Conservation (phyloP, 495 filamentous ascomycete species). For the Bacidia gigantensis region DNA sequence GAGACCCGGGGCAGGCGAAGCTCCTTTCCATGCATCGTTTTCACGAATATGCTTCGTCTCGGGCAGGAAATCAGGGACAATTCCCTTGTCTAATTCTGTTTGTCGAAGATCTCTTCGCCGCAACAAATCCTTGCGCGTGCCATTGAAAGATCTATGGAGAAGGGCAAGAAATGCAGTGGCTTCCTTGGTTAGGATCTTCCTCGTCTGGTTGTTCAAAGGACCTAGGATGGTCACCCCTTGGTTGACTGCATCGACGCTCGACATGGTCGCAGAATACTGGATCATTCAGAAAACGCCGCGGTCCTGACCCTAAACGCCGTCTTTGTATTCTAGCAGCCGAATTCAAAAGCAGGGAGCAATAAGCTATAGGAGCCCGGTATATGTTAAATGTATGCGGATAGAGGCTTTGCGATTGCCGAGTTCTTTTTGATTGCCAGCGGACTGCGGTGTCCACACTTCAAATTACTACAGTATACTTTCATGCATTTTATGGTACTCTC, state of each 20-base stretch:
- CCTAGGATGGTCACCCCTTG: constrained; percentile 82
- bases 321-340: neutral
- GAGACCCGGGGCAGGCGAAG: constrained; percentile 82
- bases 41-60: constrained; percentile 95
- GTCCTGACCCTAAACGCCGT: neutral
- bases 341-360: neutral
- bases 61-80: constrained; percentile 87
- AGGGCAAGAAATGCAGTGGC: constrained; percentile 88
- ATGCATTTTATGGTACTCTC: no score
- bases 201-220: constrained; percentile 57
- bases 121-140: constrained; percentile 75
- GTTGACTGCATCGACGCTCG: constrained; percentile 57
- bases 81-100: constrained; percentile 84
- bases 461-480: no score
- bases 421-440: no score
- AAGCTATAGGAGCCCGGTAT: no score
- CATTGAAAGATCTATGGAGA: constrained; percentile 88
- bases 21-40: constrained; percentile 86
- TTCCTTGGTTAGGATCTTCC: constrained; percentile 83
- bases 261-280: constrained; percentile 34
- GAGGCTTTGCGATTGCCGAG: no score
- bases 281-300: no score
- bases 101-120: constrained; percentile 78
- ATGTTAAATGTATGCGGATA: no score
- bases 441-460: no score